phyloP scores from a whole-genome alignment of 208 protist species.

The Crithidia mellificae region DNA sequence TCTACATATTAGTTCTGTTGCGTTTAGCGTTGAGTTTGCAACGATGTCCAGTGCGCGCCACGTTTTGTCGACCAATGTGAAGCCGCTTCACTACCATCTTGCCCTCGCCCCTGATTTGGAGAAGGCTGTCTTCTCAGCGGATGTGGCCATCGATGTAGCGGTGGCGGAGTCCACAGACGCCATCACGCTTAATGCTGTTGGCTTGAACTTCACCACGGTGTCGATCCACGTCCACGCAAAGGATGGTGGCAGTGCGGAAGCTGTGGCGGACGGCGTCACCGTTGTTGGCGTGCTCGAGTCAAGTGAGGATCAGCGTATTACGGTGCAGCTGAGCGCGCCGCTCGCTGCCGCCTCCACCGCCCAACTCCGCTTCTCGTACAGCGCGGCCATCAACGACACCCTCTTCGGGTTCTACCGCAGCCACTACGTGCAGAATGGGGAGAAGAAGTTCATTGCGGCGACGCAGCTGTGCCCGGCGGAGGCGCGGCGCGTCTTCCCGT shows the following conservation, averaged over 20 bases:
- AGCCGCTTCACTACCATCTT: constrained; percentile 65
- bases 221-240: constrained; percentile 15
- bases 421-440: constrained; percentile 82
- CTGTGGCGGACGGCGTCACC: too few species aligned
- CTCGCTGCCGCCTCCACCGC: constrained; percentile 27
- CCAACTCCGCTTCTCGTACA: constrained; percentile 79
- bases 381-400: constrained; percentile 91
- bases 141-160: constrained; percentile 55
- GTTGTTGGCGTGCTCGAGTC: constrained; percentile 37
- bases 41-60: constrained; percentile 42
- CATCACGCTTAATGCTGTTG: constrained; percentile 75
- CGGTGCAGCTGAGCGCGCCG: constrained; percentile 13
- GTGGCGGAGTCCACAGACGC: constrained; percentile 18
- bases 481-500: constrained; percentile 91
- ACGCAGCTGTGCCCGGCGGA: constrained; percentile 96
- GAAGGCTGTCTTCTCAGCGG: constrained; percentile 60
- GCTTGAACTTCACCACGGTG: constrained; percentile 50
- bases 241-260: too few species aligned
- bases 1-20: too few species aligned
- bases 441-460: constrained; percentile 58
- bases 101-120: constrained; percentile 64
- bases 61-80: constrained; percentile 55
- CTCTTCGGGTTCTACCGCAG: constrained; percentile 94
- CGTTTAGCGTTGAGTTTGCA: too few species aligned
- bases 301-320: constrained; percentile 38